Conservation (phyloP, 176 grass and related monocot species). For the Oropetium thomaeum region DNA sequence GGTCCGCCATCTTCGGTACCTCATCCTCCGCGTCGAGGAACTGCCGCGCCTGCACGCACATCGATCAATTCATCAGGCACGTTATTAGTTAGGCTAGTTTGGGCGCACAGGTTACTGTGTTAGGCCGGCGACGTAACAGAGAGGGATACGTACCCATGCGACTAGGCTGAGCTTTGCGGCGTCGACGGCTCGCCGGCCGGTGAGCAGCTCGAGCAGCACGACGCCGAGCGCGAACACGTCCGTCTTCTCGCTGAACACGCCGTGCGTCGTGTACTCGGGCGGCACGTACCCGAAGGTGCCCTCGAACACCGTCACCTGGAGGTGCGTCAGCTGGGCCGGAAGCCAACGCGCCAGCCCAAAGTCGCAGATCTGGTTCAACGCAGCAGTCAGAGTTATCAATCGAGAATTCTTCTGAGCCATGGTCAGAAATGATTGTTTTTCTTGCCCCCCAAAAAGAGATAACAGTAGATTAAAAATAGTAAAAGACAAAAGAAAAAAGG, state of each 20-base stretch:
- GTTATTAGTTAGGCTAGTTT: too few species aligned
- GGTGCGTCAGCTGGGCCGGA: constrained; percentile 61
- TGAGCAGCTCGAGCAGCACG: constrained; percentile 64
- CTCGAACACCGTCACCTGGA: constrained; percentile 61
- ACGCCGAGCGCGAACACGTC: constrained; percentile 76
- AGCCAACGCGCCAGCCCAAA: constrained; percentile 86
- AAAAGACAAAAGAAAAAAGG: neutral
- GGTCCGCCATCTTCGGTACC: constrained; percentile 51
- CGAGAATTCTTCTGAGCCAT: too few species aligned
- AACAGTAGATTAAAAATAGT: too few species aligned
- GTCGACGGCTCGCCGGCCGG: constrained; percentile 61
- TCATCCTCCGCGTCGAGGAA: constrained; percentile 31
- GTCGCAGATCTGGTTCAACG: constrained; percentile 93
- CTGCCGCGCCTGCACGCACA: constrained; percentile 39
- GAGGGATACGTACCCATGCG: constrained; percentile 61
- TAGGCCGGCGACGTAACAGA: too few species aligned
- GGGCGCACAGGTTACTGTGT: too few species aligned
- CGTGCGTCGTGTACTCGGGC: constrained; percentile 75
- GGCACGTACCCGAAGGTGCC: constrained; percentile 84
- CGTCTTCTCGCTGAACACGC: constrained; percentile 86
- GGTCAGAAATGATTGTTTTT: too few species aligned
- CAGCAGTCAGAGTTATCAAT: too few species aligned
- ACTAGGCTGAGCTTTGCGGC: constrained; percentile 56
- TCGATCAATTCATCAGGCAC: neutral
- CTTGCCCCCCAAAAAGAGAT: too few species aligned